Conservation (phyloP, 768 basidiomycete species). For the Lactarius tabidus region DNA sequence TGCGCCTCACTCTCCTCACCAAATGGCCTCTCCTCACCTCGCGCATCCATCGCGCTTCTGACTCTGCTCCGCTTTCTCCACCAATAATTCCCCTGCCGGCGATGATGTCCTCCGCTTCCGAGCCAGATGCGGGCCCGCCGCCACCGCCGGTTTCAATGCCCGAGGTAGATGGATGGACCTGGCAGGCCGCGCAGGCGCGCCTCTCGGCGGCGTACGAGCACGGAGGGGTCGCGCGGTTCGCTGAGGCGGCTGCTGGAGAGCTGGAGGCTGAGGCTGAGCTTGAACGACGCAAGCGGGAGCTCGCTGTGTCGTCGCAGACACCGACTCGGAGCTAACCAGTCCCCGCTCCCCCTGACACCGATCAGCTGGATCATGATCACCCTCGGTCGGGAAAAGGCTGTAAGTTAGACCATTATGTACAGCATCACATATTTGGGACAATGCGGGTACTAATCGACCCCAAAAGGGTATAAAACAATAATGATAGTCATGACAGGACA, state of each 20-base stretch:
- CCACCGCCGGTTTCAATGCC: neutral
- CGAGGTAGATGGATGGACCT: conserved; percentile 40
- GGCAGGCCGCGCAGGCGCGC: conserved; percentile 51
- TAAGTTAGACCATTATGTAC: neutral
- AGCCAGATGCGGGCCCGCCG: neutral
- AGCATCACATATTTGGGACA: neutral
- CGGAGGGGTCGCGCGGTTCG: conserved; percentile 56
- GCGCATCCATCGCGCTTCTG: conserved; percentile 48
- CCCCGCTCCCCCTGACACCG: neutral
- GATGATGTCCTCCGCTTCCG: neutral
- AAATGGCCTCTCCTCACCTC: conserved; percentile 48
- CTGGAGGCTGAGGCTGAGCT: conserved; percentile 52
- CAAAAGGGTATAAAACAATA: neutral
- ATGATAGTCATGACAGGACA: neutral
- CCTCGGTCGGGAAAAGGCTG: neutral
- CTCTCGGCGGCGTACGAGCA: conserved; percentile 53
- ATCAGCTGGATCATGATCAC: neutral
- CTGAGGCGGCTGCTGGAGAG: conserved; percentile 49
- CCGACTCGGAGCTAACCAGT: neutral
- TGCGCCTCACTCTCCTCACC: conserved; percentile 47
- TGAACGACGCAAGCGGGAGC: conserved; percentile 41
- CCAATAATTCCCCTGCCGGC: neutral
- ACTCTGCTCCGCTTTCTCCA: conserved; percentile 28
- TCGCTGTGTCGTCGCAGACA: conserved; percentile 12
- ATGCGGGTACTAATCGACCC: neutral